Evolutionary conservation across 345 rosid species (phyloP).

Genomic region (Aurinia saxatilis): DNA sequence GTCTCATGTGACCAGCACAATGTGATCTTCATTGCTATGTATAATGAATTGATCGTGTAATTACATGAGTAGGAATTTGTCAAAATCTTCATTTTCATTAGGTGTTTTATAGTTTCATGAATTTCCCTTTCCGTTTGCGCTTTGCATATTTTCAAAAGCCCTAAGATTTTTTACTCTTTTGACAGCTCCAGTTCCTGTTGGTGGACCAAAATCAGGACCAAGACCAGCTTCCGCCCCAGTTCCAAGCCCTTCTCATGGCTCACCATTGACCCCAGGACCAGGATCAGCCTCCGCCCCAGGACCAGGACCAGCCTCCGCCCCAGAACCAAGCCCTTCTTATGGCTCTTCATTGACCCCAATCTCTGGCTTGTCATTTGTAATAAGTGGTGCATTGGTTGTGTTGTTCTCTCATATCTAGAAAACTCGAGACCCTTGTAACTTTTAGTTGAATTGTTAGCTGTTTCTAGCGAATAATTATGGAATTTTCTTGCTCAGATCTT

Average conservation of each 20-base stretch:
- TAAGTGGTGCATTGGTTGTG: slow-evolving; percentile 4
- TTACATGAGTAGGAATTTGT: neutral
- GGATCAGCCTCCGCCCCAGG: neutral
- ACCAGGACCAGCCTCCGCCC: too few species aligned
- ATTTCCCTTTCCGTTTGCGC: neutral
- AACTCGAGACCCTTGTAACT: neutral
- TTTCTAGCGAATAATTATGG: neutral
- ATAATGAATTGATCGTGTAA: neutral
- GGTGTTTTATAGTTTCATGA: neutral
- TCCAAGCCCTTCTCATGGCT: slow-evolving; percentile 21
- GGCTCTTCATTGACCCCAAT: slow-evolving; percentile 17
- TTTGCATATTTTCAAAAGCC: neutral
- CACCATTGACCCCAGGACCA: slow-evolving; percentile 15
- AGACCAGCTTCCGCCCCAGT: slow-evolving; percentile 4
- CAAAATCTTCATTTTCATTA: neutral
- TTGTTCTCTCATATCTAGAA: slow-evolving; percentile 8
- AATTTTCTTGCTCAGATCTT: neutral
- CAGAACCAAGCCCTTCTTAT: too few species aligned
- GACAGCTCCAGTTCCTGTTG: slow-evolving; percentile 17
- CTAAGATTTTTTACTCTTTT: neutral
- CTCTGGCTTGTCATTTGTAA: slow-evolving; percentile 7
- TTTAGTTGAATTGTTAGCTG: neutral
- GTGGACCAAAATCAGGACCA: neutral
- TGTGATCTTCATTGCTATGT: neutral
- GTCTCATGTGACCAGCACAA: neutral